Evolutionary conservation across 768 basidiomycete species (phyloP).

Genomic region (Sutorius australiensis): DNA sequence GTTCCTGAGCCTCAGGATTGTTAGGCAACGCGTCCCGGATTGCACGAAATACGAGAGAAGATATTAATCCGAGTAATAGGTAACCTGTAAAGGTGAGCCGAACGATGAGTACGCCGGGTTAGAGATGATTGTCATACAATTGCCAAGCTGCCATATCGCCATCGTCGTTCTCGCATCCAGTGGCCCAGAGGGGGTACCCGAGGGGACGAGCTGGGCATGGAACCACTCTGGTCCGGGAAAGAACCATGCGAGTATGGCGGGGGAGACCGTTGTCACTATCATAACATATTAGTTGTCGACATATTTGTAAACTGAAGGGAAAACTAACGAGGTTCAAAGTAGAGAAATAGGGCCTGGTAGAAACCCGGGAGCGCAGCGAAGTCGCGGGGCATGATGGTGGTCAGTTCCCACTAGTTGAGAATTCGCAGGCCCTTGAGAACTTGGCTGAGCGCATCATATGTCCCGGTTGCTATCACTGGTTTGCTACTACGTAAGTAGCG

Average conservation of each 20-base stretch:
- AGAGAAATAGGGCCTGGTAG: conserved; percentile 59
- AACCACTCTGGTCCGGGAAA: conserved; percentile 66
- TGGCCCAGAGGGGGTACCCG: conserved; percentile 17
- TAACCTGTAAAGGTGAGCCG: conserved; percentile 43
- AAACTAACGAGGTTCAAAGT: conserved; percentile 58
- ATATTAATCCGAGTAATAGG: conserved; percentile 58
- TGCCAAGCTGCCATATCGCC: conserved; percentile 65
- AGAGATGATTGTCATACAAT: conserved; percentile 42
- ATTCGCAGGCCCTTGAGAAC: neutral
- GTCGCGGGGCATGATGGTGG: conserved; percentile 12
- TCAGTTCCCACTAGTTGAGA: neutral
- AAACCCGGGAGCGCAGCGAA: conserved; percentile 62
- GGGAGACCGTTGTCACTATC: conserved; percentile 48
- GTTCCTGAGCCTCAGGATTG: conserved; percentile 62
- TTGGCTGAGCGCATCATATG: no score
- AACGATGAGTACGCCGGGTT: neutral
- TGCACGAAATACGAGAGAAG: conserved; percentile 64
- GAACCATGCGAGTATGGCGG: conserved; percentile 50
- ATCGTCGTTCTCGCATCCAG: conserved; percentile 53
- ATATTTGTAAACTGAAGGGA: neutral
- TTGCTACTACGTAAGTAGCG: neutral
- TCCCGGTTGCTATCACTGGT: neutral
- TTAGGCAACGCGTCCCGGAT: conserved; percentile 55
- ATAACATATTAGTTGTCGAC: conserved; percentile 14
- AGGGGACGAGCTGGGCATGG: conserved; percentile 60